phyloP scores from a whole-genome alignment of 1,139 yeast species.

The Sugiyamaella castrensis region DNA sequence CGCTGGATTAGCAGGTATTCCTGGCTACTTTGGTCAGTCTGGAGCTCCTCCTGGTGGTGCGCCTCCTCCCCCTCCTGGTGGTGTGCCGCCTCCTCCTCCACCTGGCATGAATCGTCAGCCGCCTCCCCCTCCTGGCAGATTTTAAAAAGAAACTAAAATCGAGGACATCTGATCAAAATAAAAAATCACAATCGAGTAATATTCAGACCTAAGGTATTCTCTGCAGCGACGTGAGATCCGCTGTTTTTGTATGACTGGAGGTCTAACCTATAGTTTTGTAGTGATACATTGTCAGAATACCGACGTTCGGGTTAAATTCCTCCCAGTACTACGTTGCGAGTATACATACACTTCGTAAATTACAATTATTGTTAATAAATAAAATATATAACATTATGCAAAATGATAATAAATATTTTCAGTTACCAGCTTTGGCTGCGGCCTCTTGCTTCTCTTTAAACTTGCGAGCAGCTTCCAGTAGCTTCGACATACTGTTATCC shows the following conservation, averaged over 20 bases:
- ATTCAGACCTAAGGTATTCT: too few relatives aligned
- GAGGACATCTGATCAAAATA: not conserved
- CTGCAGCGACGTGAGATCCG: too few relatives aligned
- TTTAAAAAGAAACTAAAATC: not conserved
- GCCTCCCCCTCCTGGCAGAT: slow-evolving; percentile 17
- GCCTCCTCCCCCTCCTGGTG: slow-evolving; percentile 18
- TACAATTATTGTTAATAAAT: not conserved
- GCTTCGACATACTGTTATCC: slow-evolving; percentile 43
- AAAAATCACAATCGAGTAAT: too few relatives aligned
- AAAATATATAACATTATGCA: not conserved
- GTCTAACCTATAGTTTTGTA: too few relatives aligned
- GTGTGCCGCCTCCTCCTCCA: slow-evolving; percentile 17
- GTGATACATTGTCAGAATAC: too few relatives aligned
- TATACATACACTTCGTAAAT: too few relatives aligned
- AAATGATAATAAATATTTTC: slow-evolving; percentile 18
- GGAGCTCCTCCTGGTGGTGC: slow-evolving; percentile 26
- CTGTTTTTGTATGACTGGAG: too few relatives aligned
- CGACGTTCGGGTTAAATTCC: too few relatives aligned
- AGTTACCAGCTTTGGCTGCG: not conserved
- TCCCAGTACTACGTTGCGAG: too few relatives aligned
- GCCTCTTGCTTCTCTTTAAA: slow-evolving; percentile 43
- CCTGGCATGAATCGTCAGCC: slow-evolving; percentile 15
- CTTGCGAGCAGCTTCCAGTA: slow-evolving; percentile 61
- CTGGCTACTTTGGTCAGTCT: slow-evolving; percentile 19
- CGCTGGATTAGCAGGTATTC: slow-evolving; percentile 24